Percentiles rank a stretch among this genome's conserved stretches.
Conservation (phyloP, 345 rosid species). For the Arabidopsis arenosa region DNA sequence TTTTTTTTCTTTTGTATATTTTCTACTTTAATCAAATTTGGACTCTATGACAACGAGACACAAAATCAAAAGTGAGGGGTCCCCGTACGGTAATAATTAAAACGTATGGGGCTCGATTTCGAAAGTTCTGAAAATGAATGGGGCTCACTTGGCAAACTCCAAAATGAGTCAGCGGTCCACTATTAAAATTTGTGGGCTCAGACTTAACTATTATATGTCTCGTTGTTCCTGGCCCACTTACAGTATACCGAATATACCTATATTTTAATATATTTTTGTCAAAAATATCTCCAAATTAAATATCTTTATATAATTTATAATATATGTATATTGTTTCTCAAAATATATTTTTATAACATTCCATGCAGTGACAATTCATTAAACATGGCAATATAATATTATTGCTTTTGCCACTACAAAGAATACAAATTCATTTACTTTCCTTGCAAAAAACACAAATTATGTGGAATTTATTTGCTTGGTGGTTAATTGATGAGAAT, state of each 20-base stretch:
- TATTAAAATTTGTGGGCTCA: constrained; percentile 44
- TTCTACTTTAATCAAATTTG: constrained; percentile 2
- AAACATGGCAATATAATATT: background rate
- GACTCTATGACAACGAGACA: background rate
- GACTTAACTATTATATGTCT: constrained; percentile 36
- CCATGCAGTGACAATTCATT: background rate
- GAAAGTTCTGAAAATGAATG: constrained; percentile 5
- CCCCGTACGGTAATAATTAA: constrained; percentile 22
- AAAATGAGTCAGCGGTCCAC: constrained; percentile 35
- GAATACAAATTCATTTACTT: background rate
- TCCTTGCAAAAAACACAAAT: background rate
- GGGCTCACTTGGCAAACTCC: constrained; percentile 25
- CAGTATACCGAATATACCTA: constrained; percentile 18
- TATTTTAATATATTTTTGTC: constrained; percentile 5
- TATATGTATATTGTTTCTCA: background rate
- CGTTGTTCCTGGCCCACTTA: constrained; percentile 28
- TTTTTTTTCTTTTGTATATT: constrained; percentile 13
- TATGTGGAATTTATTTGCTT: background rate
- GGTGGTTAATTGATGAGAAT: background rate
- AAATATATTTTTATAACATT: background rate
- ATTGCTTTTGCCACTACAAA: constrained; percentile 5
- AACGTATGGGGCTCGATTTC: constrained; percentile 29
- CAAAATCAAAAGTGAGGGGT: constrained; percentile 33
- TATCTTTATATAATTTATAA: background rate
- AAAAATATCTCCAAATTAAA: constrained; percentile 9